Evolutionary conservation across 108 stramenopile genomes (phyloP).

Genomic region (Cyclotella distinguenda): DNA sequence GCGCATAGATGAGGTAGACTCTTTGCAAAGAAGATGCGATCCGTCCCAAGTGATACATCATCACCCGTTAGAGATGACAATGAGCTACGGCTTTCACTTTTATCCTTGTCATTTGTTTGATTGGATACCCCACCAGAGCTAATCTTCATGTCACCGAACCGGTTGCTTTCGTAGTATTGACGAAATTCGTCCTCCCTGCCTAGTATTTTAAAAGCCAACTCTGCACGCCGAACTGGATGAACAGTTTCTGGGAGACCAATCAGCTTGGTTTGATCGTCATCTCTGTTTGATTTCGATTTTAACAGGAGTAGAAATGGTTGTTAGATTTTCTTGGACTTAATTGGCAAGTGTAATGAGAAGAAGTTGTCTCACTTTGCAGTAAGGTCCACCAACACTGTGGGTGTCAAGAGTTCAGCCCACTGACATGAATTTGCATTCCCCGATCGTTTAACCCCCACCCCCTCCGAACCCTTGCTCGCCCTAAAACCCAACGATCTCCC

Average conservation of each 20-base stretch:
- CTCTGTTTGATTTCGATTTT: conserved; percentile 13
- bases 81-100: conserved; percentile 64
- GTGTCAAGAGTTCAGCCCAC: conserved; percentile 78
- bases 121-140: conserved; percentile 44
- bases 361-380: conserved; percentile 53
- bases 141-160: conserved; percentile 88
- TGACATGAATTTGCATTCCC: conserved; percentile 40
- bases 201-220: conserved; percentile 80
- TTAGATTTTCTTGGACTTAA: not conserved
- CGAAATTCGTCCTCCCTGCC: conserved; percentile 83
- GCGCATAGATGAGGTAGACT: conserved; percentile 85
- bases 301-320: not conserved
- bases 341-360: not conserved
- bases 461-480: conserved; percentile 48
- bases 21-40: conserved; percentile 87
- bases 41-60: conserved; percentile 86
- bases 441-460: conserved; percentile 36
- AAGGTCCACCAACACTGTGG: conserved; percentile 61
- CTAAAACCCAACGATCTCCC: conserved; percentile 76
- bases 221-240: conserved; percentile 87
- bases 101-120: conserved; percentile 53
- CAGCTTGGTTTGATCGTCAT: conserved; percentile 78
- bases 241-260: conserved; percentile 81
- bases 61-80: conserved; percentile 86
- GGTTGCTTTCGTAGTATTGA: conserved; percentile 87